Evolutionary conservation across 176 grass and related monocot genomes (phyloP), one percentile per base, ranked within the genome.

Genomic region (Triticum turgidum): DNA sequence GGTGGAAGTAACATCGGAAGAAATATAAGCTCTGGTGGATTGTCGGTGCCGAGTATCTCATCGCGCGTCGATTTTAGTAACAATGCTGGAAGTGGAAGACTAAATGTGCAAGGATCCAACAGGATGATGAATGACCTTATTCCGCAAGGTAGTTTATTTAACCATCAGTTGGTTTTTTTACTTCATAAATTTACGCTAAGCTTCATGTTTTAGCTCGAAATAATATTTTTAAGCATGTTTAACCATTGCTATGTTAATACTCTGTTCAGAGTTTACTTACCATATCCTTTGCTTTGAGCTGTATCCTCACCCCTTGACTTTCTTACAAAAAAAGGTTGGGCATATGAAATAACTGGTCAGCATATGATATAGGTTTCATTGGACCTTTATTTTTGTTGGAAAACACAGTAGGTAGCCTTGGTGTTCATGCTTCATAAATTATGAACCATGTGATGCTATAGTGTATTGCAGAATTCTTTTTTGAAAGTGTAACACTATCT

Each of bases 1-100:
- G 94, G 93, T 4, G 89, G 88, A 82, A 84, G 82, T 86, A 95
- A 79, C 78, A 89, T 96, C 65, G 97, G 97, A 94, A 99, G 97
- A 91, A 99, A 78, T 86, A 93, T 99, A 65, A 87, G 77, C 58
- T 93, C 97, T 24, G 94, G 92, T 77, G 94, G 97, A 22, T 80
- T 93, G 77, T 89, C 84, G 11, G 87, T 96, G 51, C 85, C 97
- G 81, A 83, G 87, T 71, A 88, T 96, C 13, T 68, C 88, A 69
- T 93, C 97, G 65, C 87, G 92, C 24, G 86, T 99, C 85, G 94
- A 96, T 86, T 78, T 93, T 69, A 77, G 76, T 84, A 80, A 85
- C 66, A 94, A 91, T 79, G 17, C 89, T 85, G 96, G 86, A 52
- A 88, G 81, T 86, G 94, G 90, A 11, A 87, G 67, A 85, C 67